phyloP scores from a whole-genome alignment of 208 protist species.

The Acanthamoeba sp. region DNA sequence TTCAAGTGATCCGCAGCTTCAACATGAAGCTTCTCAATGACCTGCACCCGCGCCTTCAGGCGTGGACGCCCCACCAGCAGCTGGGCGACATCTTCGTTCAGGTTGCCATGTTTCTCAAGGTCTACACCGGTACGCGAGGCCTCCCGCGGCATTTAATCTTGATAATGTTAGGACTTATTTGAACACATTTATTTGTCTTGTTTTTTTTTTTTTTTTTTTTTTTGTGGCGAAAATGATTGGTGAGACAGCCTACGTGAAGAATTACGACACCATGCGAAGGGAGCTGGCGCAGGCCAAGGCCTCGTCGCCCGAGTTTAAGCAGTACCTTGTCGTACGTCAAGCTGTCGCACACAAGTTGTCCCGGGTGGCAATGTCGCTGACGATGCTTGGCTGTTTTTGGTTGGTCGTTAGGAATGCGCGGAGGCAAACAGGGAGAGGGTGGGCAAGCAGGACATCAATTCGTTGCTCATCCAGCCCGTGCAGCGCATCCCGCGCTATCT shows the following conservation, averaged over 20 bases:
- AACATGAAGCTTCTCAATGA: conserved; percentile 28
- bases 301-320: conserved; percentile 18
- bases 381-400: too few relatives aligned
- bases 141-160: too few relatives aligned
- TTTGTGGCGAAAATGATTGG: not conserved
- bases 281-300: conserved; percentile 34
- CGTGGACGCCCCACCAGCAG: conserved; percentile 61
- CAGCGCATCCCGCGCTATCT: conserved; percentile 72
- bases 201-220: not conserved
- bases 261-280: conserved; percentile 1
- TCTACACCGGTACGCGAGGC: conserved; percentile 7
- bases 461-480: conserved; percentile 70
- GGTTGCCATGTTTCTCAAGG: conserved; percentile 67
- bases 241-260: conserved; percentile 48
- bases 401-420: conserved; percentile 12
- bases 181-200: not conserved
- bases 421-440: not conserved
- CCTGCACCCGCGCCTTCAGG: not conserved
- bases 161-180: too few relatives aligned
- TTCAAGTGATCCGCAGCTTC: conserved; percentile 59
- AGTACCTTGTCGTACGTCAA: not conserved
- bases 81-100: conserved; percentile 69
- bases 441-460: conserved; percentile 47
- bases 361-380: not conserved
- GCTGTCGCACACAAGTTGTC: not conserved